A percentile compares a stretch with the other conserved stretches of the same genome.
phyloP scores from a whole-genome alignment of 2,329 filamentous ascomycete genomes.

The Nectriaceae sp. region DNA sequence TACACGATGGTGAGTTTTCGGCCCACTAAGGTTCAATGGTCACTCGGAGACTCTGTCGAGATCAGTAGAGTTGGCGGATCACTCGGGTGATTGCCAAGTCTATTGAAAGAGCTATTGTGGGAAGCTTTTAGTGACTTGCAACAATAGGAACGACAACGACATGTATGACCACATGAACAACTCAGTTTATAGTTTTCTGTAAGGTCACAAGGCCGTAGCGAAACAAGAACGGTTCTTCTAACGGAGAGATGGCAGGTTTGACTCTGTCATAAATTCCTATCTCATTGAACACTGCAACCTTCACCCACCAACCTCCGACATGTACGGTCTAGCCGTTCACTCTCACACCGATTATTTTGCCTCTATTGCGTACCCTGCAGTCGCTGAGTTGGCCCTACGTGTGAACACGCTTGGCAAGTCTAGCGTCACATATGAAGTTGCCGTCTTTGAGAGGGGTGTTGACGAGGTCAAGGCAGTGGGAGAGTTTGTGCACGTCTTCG shows the following conservation, averaged over 20 bases:
- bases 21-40: conserved; percentile 1
- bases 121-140: conserved; percentile 1
- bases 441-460: conserved; percentile 75
- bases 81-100: too few relatives aligned
- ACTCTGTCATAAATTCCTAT: conserved; percentile 88
- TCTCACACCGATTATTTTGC: conserved; percentile 85
- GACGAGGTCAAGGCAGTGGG: conserved; percentile 78
- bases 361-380: conserved; percentile 77
- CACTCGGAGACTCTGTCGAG: background rate
- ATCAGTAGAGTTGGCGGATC: conserved; percentile 5
- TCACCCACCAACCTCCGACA: conserved; percentile 66
- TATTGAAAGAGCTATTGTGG: conserved; percentile 1
- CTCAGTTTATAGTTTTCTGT: conserved; percentile 80
- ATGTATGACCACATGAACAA: conserved; percentile 97
- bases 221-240: background rate
- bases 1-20: conserved; percentile 71
- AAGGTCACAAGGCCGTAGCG: conserved; percentile 24
- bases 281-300: conserved; percentile 78
- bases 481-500: conserved; percentile 85
- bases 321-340: conserved; percentile 84
- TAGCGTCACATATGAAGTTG: conserved; percentile 89
- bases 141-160: conserved; percentile 85
- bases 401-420: conserved; percentile 83
- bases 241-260: conserved; percentile 58
- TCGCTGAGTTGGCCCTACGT: conserved; percentile 78